These are phyloP conservation scores for Saitozyma podzolica DNA, from an alignment of 768 basidiomycete species.

Conservation along the genomic window DNA sequence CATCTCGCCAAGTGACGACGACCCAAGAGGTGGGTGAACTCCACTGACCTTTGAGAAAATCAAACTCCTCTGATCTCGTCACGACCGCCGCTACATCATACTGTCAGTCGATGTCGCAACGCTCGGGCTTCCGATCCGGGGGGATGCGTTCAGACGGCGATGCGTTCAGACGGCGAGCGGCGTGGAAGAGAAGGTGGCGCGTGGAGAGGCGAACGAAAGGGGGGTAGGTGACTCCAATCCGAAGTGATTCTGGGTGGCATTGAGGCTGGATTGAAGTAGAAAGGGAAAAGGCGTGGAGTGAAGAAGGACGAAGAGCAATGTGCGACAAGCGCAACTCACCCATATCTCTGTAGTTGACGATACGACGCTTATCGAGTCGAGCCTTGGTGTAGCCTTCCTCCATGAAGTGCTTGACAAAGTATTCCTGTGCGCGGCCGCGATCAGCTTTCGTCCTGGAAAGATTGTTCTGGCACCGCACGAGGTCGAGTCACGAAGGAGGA, in stretches of 20 bases:
- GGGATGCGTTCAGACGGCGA: too few species aligned
- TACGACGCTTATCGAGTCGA: slow-evolving; percentile 68
- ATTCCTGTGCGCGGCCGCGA: slow-evolving; percentile 59
- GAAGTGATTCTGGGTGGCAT: too few species aligned
- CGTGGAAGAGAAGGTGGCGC: not conserved
- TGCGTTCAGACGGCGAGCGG: too few species aligned
- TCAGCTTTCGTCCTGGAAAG: not conserved
- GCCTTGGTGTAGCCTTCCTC: slow-evolving; percentile 72
- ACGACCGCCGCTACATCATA: slow-evolving; percentile 35
- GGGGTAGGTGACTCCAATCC: too few species aligned
- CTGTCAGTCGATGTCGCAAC: not conserved
- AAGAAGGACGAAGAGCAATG: not conserved
- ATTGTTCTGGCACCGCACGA: not conserved
- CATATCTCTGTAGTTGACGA: slow-evolving; percentile 75
- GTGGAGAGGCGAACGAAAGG: too few species aligned
- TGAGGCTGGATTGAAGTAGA: too few species aligned
- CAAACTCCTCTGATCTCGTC: slow-evolving; percentile 44
- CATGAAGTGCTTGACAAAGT: slow-evolving; percentile 75
- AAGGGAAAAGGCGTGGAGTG: too few species aligned
- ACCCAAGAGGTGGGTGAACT: too few species aligned
- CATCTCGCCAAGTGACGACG: too few species aligned
- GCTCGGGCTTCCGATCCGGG: too few species aligned
- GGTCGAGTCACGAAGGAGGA: too few species aligned
- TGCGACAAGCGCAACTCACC: slow-evolving; percentile 57
- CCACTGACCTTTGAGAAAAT: slow-evolving; percentile 45